phyloP scores from a whole-genome alignment of 768 basidiomycete genomes.

The Trametes villosa region DNA sequence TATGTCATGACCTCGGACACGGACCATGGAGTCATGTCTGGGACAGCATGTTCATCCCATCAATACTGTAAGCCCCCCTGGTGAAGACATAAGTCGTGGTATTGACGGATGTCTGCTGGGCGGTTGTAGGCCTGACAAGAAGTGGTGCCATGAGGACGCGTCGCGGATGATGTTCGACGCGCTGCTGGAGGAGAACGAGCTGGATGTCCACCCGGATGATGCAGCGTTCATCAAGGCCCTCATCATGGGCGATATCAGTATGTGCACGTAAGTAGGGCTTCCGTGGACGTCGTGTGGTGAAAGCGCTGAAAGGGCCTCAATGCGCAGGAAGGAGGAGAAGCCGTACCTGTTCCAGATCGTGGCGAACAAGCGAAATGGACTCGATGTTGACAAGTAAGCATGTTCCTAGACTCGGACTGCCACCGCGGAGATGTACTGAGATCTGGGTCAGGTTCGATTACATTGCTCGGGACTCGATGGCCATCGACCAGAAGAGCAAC shows the following conservation, averaged over 20 bases:
- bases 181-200: conserved; percentile 58
- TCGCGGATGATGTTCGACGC: conserved; percentile 85
- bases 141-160: conserved; percentile 79
- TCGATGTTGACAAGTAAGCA: conserved; percentile 84
- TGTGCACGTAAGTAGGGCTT: conserved; percentile 51
- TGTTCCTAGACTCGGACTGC: too few species aligned
- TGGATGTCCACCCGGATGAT: conserved; percentile 54
- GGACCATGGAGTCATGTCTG: conserved; percentile 89
- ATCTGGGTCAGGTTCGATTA: conserved; percentile 73
- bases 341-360: conserved; percentile 84
- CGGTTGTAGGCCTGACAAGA: conserved; percentile 44
- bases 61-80: conserved; percentile 53
- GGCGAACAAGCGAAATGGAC: conserved; percentile 77
- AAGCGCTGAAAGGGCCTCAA: neutral
- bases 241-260: conserved; percentile 62
- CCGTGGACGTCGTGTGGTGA: neutral
- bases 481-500: conserved; percentile 66
- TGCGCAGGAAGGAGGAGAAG: conserved; percentile 50
- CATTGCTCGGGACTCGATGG: conserved; percentile 73
- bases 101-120: neutral
- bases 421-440: too few species aligned
- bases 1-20: conserved; percentile 86
- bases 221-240: conserved; percentile 73
- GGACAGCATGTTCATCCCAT: conserved; percentile 74
- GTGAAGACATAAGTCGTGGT: neutral